Conservation (phyloP, 1,284 basidiomycete species). For the Vanrija humicola region DNA sequence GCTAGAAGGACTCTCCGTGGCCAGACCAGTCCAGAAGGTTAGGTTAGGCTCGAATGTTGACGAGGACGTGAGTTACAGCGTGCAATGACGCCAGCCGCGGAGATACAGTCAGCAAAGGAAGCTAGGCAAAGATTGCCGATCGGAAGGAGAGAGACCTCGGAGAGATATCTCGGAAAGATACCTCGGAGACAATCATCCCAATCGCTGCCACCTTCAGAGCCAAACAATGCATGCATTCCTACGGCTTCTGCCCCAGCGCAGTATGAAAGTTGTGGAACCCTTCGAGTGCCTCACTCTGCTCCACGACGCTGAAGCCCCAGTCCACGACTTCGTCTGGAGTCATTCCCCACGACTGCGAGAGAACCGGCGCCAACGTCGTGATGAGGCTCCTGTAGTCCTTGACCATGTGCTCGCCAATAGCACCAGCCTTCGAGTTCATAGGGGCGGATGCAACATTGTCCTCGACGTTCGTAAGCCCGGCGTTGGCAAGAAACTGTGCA, state of each 20-base stretch:
- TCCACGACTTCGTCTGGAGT: neutral
- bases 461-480: slow-evolving; percentile 25
- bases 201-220: neutral
- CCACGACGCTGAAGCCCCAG: neutral
- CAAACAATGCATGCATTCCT: neutral
- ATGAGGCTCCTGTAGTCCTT: neutral
- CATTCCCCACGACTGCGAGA: neutral
- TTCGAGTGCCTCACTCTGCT: neutral
- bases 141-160: neutral
- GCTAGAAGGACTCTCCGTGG: no score
- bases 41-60: no score
- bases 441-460: slow-evolving; percentile 1
- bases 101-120: no score
- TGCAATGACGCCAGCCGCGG: no score
- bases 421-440: slow-evolving; percentile 2
- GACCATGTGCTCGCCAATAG: slow-evolving; percentile 1
- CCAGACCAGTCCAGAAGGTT: no score
- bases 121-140: neutral
- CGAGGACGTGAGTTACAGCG: no score
- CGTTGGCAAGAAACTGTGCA: slow-evolving; percentile 21
- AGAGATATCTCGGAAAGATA: neutral
- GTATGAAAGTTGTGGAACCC: slow-evolving; percentile 7
- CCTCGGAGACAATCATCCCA: neutral
- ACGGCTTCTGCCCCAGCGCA: slow-evolving; percentile 1
- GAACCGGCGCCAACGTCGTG: neutral